Conservation (phyloP, 2,329 filamentous ascomycete species). For the Cordyceps javanica region DNA sequence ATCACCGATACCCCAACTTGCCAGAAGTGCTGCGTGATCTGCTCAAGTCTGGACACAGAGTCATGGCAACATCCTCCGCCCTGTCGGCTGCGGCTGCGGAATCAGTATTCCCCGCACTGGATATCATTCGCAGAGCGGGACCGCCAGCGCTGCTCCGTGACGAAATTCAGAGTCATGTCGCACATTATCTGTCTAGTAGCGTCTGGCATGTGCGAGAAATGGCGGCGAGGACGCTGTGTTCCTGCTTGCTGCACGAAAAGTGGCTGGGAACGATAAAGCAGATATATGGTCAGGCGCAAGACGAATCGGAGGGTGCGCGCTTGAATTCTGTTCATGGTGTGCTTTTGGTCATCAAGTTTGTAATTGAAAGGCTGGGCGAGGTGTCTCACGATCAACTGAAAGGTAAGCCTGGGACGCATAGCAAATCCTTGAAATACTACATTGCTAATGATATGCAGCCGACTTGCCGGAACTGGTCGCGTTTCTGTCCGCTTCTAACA, state of each 20-base stretch:
- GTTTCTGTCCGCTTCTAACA: constrained; percentile 24
- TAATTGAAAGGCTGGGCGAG: constrained; percentile 47
- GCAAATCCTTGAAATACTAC: not conserved
- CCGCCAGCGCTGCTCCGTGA: constrained; percentile 53
- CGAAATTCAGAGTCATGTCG: constrained; percentile 52
- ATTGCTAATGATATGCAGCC: constrained; percentile 21
- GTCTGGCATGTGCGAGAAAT: constrained; percentile 81
- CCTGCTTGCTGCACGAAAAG: constrained; percentile 47
- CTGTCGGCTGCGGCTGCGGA: constrained; percentile 45
- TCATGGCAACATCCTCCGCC: constrained; percentile 32
- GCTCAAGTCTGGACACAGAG: constrained; percentile 46
- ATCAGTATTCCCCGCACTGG: constrained; percentile 76
- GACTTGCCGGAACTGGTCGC: constrained; percentile 24
- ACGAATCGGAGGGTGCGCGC: constrained; percentile 19
- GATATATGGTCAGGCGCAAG: constrained; percentile 27
- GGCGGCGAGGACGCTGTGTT: constrained; percentile 66
- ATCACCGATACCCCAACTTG: constrained; percentile 61
- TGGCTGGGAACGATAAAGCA: constrained; percentile 39
- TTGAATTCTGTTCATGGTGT: constrained; percentile 54
- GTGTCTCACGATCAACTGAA: constrained; percentile 37
- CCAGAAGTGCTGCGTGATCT: constrained; percentile 58
- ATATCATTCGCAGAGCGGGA: constrained; percentile 67
- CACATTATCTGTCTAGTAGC: constrained; percentile 57
- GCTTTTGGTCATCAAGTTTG: constrained; percentile 49
- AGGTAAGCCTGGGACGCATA: constrained; percentile 29